A percentile compares a stretch with the other conserved stretches of the same genome.
Conservation (phyloP, 495 filamentous ascomycete genomes). For the Cudoniella acicularis region DNA sequence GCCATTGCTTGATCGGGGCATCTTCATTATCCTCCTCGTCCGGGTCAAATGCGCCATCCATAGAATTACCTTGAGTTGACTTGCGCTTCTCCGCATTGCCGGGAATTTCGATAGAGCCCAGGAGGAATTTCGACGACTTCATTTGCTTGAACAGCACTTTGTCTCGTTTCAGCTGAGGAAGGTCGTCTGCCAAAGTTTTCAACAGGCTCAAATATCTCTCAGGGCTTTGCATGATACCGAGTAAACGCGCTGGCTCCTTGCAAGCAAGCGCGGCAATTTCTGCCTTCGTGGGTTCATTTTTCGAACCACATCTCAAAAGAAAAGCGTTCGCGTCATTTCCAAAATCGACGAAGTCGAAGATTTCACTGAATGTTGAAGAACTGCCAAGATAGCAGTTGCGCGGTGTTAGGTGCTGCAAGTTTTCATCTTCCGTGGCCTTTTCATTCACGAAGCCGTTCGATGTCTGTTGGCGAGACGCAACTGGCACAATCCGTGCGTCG, state of each 20-base stretch:
- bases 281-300: slow-evolving; percentile 77
- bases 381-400: slow-evolving; percentile 71
- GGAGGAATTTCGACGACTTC: slow-evolving; percentile 68
- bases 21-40: slow-evolving; percentile 64
- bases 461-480: slow-evolving; percentile 38
- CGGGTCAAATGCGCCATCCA: slow-evolving; percentile 41
- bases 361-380: slow-evolving; percentile 71
- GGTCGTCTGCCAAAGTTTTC: slow-evolving; percentile 68
- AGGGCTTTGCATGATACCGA: slow-evolving; percentile 70
- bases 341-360: slow-evolving; percentile 97
- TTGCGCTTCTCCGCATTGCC: slow-evolving; percentile 35
- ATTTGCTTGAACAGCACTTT: slow-evolving; percentile 72
- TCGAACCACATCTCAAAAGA: slow-evolving; percentile 80
- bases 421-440: slow-evolving; percentile 21
- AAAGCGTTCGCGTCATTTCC: slow-evolving; percentile 84
- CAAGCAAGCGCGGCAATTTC: slow-evolving; percentile 80
- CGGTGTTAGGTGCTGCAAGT: slow-evolving; percentile 55
- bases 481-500: slow-evolving; percentile 66
- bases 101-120: slow-evolving; percentile 73
- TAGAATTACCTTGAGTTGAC: slow-evolving; percentile 14
- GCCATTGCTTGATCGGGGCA: slow-evolving; percentile 69
- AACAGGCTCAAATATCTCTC: slow-evolving; percentile 85
- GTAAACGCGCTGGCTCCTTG: slow-evolving; percentile 71
- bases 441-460: slow-evolving; percentile 18
- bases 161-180: slow-evolving; percentile 67